phyloP scores from a whole-genome alignment of 148 eudicot species.

The Vaccinium myrtillus region DNA sequence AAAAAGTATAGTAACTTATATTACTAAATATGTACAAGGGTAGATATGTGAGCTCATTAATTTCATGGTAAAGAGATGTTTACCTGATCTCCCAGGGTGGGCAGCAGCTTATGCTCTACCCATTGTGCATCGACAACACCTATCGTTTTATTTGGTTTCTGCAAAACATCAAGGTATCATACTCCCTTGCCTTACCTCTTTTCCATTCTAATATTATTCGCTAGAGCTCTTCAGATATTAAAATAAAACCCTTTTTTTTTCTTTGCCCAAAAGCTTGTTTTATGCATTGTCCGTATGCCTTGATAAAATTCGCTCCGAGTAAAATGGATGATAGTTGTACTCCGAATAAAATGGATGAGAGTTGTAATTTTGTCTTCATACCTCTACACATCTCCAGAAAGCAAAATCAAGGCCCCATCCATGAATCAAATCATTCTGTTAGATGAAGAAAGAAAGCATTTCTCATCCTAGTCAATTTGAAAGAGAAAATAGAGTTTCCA shows the following conservation, averaged over 20 bases:
- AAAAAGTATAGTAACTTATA: background rate
- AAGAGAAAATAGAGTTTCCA: background rate
- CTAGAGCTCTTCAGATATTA: background rate
- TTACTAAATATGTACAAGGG: background rate
- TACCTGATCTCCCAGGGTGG: slow-evolving; percentile 24
- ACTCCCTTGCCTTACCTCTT: background rate
- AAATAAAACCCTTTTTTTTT: background rate
- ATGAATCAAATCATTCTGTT: slow-evolving; percentile 31
- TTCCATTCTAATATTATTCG: background rate
- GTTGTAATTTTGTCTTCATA: background rate
- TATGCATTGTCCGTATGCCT: background rate
- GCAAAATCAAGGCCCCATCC: slow-evolving; percentile 32
- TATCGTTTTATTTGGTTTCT: slow-evolving; percentile 19
- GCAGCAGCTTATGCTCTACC: slow-evolving; percentile 24
- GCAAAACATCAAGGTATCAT: background rate
- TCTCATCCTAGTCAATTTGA: background rate
- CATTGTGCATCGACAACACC: slow-evolving; percentile 28
- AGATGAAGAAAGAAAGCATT: background rate
- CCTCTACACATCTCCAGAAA: slow-evolving; percentile 26
- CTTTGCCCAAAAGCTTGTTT: background rate
- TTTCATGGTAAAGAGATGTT: background rate
- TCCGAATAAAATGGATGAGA: background rate
- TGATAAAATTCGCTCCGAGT: too few relatives aligned
- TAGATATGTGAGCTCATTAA: background rate
- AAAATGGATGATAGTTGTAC: background rate